Base-by-base conservation (phyloP, 2,329 filamentous ascomycete species). In the Phaeomoniella chlamydospora region DNA sequence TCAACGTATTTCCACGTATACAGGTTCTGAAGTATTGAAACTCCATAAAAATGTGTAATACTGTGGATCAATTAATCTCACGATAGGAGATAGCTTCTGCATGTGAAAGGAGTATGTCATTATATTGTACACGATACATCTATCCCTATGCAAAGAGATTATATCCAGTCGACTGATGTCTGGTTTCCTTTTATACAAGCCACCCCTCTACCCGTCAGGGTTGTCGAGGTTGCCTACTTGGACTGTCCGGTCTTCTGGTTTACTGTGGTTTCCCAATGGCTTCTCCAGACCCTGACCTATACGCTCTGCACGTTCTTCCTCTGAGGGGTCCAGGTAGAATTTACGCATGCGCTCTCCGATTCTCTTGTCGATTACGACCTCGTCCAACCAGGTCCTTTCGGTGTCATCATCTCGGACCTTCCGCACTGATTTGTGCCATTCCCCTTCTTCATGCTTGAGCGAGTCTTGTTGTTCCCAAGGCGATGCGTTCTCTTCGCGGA, bases 381-480 rank as follows among this genome's bases (percentile, higher is more conserved):
- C 71, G 37, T 78, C 73, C 5, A 80, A 57, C 82, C 84, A 94
- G 34, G 87, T 77, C 47, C 71, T 74, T 57, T 87, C 82, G 43
- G 65, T 66, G 38, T 67, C 62, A 29, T 63, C 64, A 39, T 60
- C 60, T 35, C 64, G 55, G 22, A 54, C 54, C 47, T 77, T 74
- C 58, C 72, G 77, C 4, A 77, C 72, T n/a, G 70, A 76, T 60
- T 92, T 93, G 55, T 80, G 77, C 86, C 86, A 94, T 53, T 88
- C 74, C 31, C 59, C 59, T 59, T 94, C 85, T 61, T 90, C 86
- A 22, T 74, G 60, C 26, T 65, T 63, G 16, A 94, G 70, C 10
- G 74, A 61, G 3, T 58, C 62, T 51, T 80, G 64, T 48, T 81
- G 76, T 55, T 88, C 82, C 53, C 63, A 67, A 45, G 11, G 45